Base-by-base conservation (phyloP, 2,329 filamentous ascomycete species). In the Botryotinia globosa region DNA sequence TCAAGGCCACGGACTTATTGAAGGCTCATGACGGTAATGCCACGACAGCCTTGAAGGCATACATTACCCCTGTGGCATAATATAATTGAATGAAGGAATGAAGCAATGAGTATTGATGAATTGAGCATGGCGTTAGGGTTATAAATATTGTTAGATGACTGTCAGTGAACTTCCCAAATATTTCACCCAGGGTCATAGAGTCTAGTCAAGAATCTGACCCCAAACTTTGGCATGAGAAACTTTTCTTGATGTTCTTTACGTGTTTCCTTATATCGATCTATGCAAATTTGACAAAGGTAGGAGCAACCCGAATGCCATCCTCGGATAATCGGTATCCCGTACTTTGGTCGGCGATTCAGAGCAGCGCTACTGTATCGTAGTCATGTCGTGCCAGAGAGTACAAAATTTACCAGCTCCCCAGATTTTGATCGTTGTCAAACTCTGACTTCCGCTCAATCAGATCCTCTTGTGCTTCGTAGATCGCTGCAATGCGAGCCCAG, bases 1-100 rank as follows among this genome's bases (percentile, higher is more conserved):
- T 83, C 3, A 93, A 90, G 81, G 93, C 91, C 2, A 94, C 90
- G 2, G 92, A 95, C 74, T 81, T 95, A 68, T 85, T 96, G 8
- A 91, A 90, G 81, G 84, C 87, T 8, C 85, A 94, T 78, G 91
- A 94, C 67, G 93, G 92, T 4, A 86, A 93, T 79, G 87, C 87
- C 2, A 85, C 90, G 56, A 86, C 88, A 81, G 92, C 92, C 1
- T 87, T 95, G 84, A 86, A 82, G 73, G 88, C 89, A 0, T 94
- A 84, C 79, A 81, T 88, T 44, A 80, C 81, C 58, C 74, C 78
- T 34, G 75, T 69, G 32, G 75, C 67, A 71, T 79, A 69, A 75
- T 44, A 54, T 20, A 25, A 37, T 22, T 25, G 5, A 34, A 42
- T 42, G 5, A 22, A 39, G n/a, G 66, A 29, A 70, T 68, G 51